Evolutionary conservation across 257 asterid species (phyloP).

Genomic region (Nicotiana attenuata): DNA sequence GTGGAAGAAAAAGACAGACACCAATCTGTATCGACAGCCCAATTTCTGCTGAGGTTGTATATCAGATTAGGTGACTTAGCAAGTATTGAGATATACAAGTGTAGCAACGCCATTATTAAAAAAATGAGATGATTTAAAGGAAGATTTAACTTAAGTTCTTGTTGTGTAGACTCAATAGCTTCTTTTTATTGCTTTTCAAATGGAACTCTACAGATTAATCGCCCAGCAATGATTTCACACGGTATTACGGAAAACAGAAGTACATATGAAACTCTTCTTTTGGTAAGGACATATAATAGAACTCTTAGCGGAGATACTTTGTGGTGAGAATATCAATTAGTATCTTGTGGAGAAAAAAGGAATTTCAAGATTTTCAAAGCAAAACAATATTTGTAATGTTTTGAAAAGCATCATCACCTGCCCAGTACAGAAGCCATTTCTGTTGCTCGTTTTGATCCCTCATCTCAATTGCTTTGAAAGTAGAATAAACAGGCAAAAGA

Average conservation of each 20-base stretch:
- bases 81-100: slow-evolving; percentile 3
- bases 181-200: not conserved
- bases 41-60: not conserved
- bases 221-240: not conserved
- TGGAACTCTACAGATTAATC: not conserved
- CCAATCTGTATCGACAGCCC: not conserved
- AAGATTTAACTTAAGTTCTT: not conserved
- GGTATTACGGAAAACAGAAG: not conserved
- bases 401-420: slow-evolving; percentile 53
- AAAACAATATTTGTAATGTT: not conserved
- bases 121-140: slow-evolving; percentile 1
- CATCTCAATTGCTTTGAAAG: slow-evolving; percentile 92
- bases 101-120: not conserved
- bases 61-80: not conserved
- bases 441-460: slow-evolving; percentile 57
- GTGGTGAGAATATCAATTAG: not conserved
- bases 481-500: slow-evolving; percentile 86
- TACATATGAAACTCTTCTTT: not conserved
- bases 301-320: not conserved
- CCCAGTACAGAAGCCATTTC: slow-evolving; percentile 95
- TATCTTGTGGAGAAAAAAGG: not conserved
- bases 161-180: not conserved
- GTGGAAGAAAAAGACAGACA: not conserved
- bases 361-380: not conserved
- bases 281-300: not conserved